These are phyloP conservation scores for Chloris gayana DNA, from an alignment of 176 grass and related monocot species.

Conservation along the genomic window DNA sequence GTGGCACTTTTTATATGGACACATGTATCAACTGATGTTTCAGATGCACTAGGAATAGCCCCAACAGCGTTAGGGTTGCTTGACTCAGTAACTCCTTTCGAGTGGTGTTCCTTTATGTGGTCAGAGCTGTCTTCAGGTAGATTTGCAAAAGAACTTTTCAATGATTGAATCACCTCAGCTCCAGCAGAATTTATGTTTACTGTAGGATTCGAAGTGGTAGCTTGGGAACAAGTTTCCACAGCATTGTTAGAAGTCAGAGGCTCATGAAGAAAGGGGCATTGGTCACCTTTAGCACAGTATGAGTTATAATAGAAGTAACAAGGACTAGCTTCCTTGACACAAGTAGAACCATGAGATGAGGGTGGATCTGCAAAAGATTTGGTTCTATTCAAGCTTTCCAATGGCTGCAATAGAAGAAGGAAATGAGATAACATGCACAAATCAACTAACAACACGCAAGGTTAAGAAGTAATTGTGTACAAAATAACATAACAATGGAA, in stretches of 20 bases:
- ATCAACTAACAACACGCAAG: neutral
- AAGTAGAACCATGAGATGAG: conserved; percentile 29
- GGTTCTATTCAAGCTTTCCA: conserved; percentile 38
- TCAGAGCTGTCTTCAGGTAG: conserved; percentile 21
- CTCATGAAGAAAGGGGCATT: conserved; percentile 49
- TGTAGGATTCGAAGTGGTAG: conserved; percentile 17
- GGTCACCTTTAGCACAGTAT: conserved; percentile 51
- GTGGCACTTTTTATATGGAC: conserved; percentile 17
- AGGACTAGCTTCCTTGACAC: conserved; percentile 40
- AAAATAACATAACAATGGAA: conserved; percentile 14
- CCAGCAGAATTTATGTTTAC: conserved; percentile 26
- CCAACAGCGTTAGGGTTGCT: conserved; percentile 19
- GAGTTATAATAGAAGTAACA: conserved; percentile 58
- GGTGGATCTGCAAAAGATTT: conserved; percentile 26
- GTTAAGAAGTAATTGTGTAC: neutral
- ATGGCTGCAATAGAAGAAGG: conserved; percentile 41
- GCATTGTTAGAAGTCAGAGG: conserved; percentile 15
- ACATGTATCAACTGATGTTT: conserved; percentile 6
- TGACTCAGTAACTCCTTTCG: conserved; percentile 15
- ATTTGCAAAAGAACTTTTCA: conserved; percentile 9
- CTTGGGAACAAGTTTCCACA: conserved; percentile 28
- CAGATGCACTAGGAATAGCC: conserved; percentile 1
- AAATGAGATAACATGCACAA: conserved; percentile 36
- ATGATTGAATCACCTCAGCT: conserved; percentile 31
- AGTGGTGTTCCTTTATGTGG: neutral